phyloP scores from a whole-genome alignment of 208 protist species.

The Acanthamoeba rhysodes region DNA sequence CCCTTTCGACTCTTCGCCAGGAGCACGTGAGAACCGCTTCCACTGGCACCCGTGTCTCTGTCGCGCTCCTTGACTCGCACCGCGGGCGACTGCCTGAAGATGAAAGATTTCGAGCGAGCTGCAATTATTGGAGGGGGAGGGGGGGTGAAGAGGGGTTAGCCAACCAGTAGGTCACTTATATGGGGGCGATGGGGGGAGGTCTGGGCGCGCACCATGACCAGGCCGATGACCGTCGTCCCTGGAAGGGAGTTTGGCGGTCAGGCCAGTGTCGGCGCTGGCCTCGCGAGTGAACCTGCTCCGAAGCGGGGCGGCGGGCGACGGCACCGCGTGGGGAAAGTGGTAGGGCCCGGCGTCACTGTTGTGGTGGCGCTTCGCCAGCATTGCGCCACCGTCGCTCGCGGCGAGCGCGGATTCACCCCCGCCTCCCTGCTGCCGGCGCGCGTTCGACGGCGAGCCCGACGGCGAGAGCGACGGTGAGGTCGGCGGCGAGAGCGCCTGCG shows the following conservation, averaged over 20 bases:
- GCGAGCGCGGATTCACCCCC: too few species aligned
- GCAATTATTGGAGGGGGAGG: neutral
- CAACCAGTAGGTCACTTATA: neutral
- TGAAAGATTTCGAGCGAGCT: slow-evolving; percentile 22
- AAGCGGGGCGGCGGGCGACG: neutral
- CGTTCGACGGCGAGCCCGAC: neutral
- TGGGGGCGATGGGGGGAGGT: too few species aligned
- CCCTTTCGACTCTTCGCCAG: neutral
- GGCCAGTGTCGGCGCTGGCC: neutral
- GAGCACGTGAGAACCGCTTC: neutral
- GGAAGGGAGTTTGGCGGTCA: neutral
- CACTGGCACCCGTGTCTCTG: neutral
- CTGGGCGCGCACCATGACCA: neutral
- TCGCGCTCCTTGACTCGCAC: neutral
- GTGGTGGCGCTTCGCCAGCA: too few species aligned
- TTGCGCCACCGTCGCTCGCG: too few species aligned
- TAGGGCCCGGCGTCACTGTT: too few species aligned
- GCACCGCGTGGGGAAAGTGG: neutral
- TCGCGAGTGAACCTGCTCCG: neutral
- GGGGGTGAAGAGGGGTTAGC: neutral
- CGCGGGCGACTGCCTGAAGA: neutral
- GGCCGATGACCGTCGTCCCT: neutral
- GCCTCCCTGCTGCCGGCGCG: neutral
- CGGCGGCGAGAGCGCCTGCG: neutral
- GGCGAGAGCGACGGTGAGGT: neutral